A percentile compares a stretch with the other conserved stretches of the same genome.
These are phyloP conservation scores for Cyberlindnera mrakii DNA, from an alignment of 805 yeast species.

Conservation along the genomic window DNA sequence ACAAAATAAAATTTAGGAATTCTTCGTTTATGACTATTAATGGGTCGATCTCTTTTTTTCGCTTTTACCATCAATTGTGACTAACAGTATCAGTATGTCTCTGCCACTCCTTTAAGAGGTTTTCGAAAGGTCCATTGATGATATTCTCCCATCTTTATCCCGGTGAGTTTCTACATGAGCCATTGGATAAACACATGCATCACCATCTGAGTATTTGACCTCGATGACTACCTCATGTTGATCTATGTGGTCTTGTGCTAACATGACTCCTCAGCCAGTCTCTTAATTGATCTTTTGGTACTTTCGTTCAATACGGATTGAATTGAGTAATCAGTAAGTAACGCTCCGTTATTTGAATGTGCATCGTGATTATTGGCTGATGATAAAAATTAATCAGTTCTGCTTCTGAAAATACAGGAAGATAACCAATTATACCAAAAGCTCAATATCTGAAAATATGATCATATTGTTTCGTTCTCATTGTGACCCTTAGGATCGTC, in stretches of 20 bases:
- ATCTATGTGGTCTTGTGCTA: not conserved
- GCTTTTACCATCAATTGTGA: conserved; percentile 3
- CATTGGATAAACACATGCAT: conserved; percentile 84
- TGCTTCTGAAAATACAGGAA: conserved; percentile 91
- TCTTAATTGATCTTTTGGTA: no score
- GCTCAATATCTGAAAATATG: conserved; percentile 24
- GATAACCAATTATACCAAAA: conserved; percentile 66
- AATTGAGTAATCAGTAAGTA: no score
- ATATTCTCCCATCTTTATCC: conserved; percentile 25
- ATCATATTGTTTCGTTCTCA: no score
- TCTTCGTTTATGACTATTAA: conserved; percentile 64
- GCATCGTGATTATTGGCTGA: conserved; percentile 33
- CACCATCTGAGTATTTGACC: conserved; percentile 77
- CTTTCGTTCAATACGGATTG: no score
- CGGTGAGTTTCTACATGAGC: conserved; percentile 62
- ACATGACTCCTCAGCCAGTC: not conserved
- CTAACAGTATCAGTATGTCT: conserved; percentile 8
- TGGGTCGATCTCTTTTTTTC: no score
- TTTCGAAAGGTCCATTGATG: conserved; percentile 11
- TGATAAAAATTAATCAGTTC: conserved; percentile 79
- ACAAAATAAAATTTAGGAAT: conserved; percentile 58
- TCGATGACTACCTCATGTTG: not conserved
- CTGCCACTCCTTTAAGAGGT: not conserved
- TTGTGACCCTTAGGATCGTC: no score
- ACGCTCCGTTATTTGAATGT: no score